phyloP scores from a whole-genome alignment of 192 early-diverging fungal genomes.

The Rhizoclosmatium sp. region DNA sequence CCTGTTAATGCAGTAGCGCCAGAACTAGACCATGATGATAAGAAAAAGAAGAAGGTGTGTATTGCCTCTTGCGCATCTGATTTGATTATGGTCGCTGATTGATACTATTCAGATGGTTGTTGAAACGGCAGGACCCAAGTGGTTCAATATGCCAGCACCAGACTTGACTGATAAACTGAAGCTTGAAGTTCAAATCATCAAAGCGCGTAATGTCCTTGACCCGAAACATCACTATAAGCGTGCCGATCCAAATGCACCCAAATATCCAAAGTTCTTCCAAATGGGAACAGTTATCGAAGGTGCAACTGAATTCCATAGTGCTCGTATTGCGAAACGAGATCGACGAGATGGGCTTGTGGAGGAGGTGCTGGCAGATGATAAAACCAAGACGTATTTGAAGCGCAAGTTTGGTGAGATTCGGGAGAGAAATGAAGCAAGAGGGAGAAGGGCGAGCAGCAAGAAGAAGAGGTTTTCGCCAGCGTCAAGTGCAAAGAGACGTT shows the following conservation, averaged over 20 bases:
- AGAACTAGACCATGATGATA: conserved; percentile 39
- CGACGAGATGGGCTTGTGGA: conserved; percentile 85
- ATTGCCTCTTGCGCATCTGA: neutral
- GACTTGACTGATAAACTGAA: conserved; percentile 89
- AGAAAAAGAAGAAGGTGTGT: conserved; percentile 46
- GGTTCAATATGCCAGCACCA: conserved; percentile 91
- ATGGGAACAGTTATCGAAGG: conserved; percentile 89
- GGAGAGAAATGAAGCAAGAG: conserved; percentile 28
- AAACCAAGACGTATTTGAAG: conserved; percentile 85
- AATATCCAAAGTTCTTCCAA: conserved; percentile 84
- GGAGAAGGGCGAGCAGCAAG: neutral
- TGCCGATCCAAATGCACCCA: conserved; percentile 64
- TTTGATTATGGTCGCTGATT: conserved; percentile 1
- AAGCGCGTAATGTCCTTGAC: conserved; percentile 86
- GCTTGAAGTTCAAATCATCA: conserved; percentile 87
- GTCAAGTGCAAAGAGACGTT: too few species aligned
- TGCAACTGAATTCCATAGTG: conserved; percentile 75
- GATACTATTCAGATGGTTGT: conserved; percentile 27
- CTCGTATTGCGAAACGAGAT: conserved; percentile 86
- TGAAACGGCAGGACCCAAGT: conserved; percentile 61
- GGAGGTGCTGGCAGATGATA: conserved; percentile 82
- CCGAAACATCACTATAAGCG: conserved; percentile 93
- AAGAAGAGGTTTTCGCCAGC: neutral
- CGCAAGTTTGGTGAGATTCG: conserved; percentile 85
- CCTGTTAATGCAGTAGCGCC: conserved; percentile 34